Base-by-base conservation (phyloP, 2,329 filamentous ascomycete genomes). In the Ustilaginoidea virens region DNA sequence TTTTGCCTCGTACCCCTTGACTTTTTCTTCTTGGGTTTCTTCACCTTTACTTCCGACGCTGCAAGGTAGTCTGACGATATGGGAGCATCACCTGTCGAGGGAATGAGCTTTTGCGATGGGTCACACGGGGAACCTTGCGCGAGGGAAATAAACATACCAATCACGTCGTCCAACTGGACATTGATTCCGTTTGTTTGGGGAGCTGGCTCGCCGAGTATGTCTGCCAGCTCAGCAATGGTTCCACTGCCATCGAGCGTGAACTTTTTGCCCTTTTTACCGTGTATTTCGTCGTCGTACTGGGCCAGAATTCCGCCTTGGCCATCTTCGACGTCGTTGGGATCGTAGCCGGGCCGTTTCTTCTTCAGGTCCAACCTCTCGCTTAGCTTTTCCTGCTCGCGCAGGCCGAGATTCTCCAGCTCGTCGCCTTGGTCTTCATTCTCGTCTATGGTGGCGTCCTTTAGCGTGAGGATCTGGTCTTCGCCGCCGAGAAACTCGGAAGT, bases 201-300 rank as follows among this genome's bases (percentile, higher is more conserved):
- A 47, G 58, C 40, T 42, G 66, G 56, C 48, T 69, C 50, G 46
- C 55, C 53, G 21, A 66, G 48, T 22, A 63, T 65, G 36, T 74
- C 69, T 12, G 67, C 58, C 27, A 76, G 61, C 40, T 80, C 75
- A 10, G 69, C 66, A 15, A 60, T 75, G 19, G 71, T 75, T 3
- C 85, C 86, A 36, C 74, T 67, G 3, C 74, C 75, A 49, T 92
- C 82, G 11, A 98, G 61, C 0, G 81, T 93, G 43, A 98, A 98
- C 15, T 69, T 69, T 49, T 92, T 93, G 32, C 67, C 61, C 57
- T 92, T 90, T 55, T 92, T 93, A 31, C 85, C 85, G 20, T 79
- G 71, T 30, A 94, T 92, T 46, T 93, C 87, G 38, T 96, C 90
- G 43, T 96, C 90, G 46, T 98, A 98, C 42, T 98, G 87, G 10